Base-by-base conservation (phyloP, 2,329 filamentous ascomycete species). In the Fusarium poae region DNA sequence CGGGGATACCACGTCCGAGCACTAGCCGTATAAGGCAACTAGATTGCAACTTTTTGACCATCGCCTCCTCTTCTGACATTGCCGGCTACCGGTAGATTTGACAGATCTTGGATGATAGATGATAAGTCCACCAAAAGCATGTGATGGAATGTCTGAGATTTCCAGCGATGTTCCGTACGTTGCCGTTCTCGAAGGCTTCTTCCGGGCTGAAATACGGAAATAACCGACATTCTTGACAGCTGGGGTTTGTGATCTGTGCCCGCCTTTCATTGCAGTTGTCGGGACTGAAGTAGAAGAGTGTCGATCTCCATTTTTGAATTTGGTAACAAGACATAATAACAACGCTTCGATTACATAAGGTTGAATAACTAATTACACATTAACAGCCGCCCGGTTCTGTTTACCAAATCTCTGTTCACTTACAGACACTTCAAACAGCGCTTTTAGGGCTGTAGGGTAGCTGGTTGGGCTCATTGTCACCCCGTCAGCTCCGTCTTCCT, bases 11-110 rank as follows among this genome's bases (percentile, higher is more conserved):
- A 32, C 15, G 29, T 20, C 49, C 34, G 35, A 23, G 27, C 9
- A n/a, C 78, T 80, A 80, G 56, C 77, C 63, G 3, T 37, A 73
- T 65, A 2, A 15, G 72, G 78, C 66, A 80, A 72, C 73, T 75
- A 73, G 76, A 77, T 59, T 67, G 64, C 76, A 78, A 52, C 27
- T 43, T 63, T 46, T 43, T 8, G 27, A 12, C 50, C 49, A 23
- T 46, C n/a, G 23, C 39, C 50, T 55, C 48, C 42, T 43, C 44
- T 60, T 18, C 57, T 63, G 40, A 55, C 58, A 60, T 48, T 65
- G 39, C 65, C 60, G 55, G 44, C 46, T 57, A 49, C 52, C 57
- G 50, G 63, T 50, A 67, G 35, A 60, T 51, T 60, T 39, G 25
- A n/a, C 12, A 35, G 62, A 63, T 67, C 60, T 50, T 35, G 39